Evolutionary conservation across 139 green algal species (phyloP).

Genomic region (Nannochloris sp.): DNA sequence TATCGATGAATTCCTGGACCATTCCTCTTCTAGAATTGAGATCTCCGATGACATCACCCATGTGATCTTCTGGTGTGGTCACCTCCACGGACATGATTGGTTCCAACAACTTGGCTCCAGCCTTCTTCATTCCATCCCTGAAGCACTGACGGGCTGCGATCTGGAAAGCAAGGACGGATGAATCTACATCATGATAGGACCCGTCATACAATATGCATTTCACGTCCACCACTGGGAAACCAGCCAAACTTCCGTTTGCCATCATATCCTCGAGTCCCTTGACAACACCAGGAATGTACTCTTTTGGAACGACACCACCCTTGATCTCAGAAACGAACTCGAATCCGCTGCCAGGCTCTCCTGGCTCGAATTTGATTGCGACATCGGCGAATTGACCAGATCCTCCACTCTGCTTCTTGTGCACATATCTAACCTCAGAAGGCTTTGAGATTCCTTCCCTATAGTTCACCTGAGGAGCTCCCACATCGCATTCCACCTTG

Average conservation of each 20-base stretch:
- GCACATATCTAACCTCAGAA: constrained; percentile 80
- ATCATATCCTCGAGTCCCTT: constrained; percentile 97
- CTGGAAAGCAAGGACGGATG: constrained; percentile 95
- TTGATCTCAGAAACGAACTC: constrained; percentile 95
- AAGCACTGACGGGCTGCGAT: constrained; percentile 71
- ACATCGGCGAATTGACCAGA: constrained; percentile 96
- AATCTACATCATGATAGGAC: constrained; percentile 98
- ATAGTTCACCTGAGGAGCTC: constrained; percentile 97
- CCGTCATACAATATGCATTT: constrained; percentile 79
- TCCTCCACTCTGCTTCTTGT: constrained; percentile 99
- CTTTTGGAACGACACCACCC: constrained; percentile 91
- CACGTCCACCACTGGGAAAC: constrained; percentile 95
- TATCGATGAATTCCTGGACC: constrained; percentile 83
- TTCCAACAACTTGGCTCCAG: constrained; percentile 82
- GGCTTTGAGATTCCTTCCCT: constrained; percentile 81
- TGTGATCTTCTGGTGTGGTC: constrained; percentile 88
- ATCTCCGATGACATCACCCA: constrained; percentile 97
- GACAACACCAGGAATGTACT: constrained; percentile 95
- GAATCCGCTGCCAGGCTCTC: constrained; percentile 89
- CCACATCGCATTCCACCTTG: constrained; percentile 91
- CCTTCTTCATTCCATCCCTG: constrained; percentile 89
- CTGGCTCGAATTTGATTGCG: constrained; percentile 89
- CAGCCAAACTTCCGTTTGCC: constrained; percentile 76
- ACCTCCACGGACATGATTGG: constrained; percentile 98
- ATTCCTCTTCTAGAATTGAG: constrained; percentile 93